These are phyloP conservation scores for Ceratobasidium sp. DNA, from an alignment of 1,284 basidiomycete species.

Conservation along the genomic window DNA sequence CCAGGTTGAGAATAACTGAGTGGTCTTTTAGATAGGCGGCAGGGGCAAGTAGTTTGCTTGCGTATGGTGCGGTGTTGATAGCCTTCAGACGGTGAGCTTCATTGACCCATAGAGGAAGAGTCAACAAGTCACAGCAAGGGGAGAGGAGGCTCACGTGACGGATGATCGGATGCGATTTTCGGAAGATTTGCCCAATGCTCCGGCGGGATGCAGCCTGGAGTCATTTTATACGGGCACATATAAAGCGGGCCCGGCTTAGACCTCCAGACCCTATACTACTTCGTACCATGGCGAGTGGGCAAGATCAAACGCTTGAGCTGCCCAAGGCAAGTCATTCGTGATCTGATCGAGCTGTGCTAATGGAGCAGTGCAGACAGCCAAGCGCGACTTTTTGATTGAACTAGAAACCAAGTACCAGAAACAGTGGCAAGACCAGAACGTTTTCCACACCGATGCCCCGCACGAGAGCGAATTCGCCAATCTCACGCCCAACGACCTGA, in stretches of 20 bases:
- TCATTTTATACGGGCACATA: slow-evolving; percentile 25
- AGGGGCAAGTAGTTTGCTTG: too few relatives aligned
- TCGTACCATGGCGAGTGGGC: slow-evolving; percentile 20
- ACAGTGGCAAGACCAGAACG: slow-evolving; percentile 53
- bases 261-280: background rate
- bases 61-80: too few relatives aligned
- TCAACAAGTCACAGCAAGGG: slow-evolving; percentile 13
- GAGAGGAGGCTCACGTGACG: slow-evolving; percentile 9
- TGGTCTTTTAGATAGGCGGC: too few relatives aligned
- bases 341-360: background rate
- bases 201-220: slow-evolving; percentile 15
- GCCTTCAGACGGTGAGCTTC: too few relatives aligned
- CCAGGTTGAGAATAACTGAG: too few relatives aligned
- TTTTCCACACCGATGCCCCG: slow-evolving; percentile 87
- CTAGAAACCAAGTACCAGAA: slow-evolving; percentile 59
- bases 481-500: slow-evolving; percentile 59
- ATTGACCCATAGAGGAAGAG: too few relatives aligned
- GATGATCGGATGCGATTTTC: slow-evolving; percentile 3
- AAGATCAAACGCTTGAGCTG: slow-evolving; percentile 29
- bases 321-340: slow-evolving; percentile 11
- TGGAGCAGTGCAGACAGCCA: slow-evolving; percentile 54
- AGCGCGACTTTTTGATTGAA: slow-evolving; percentile 62
- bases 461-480: slow-evolving; percentile 72
- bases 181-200: slow-evolving; percentile 24
- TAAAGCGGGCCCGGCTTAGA: background rate